These are phyloP conservation scores for Cercospora zeae-maydis DNA, from an alignment of 2,329 filamentous ascomycete genomes.

Conservation along the genomic window DNA sequence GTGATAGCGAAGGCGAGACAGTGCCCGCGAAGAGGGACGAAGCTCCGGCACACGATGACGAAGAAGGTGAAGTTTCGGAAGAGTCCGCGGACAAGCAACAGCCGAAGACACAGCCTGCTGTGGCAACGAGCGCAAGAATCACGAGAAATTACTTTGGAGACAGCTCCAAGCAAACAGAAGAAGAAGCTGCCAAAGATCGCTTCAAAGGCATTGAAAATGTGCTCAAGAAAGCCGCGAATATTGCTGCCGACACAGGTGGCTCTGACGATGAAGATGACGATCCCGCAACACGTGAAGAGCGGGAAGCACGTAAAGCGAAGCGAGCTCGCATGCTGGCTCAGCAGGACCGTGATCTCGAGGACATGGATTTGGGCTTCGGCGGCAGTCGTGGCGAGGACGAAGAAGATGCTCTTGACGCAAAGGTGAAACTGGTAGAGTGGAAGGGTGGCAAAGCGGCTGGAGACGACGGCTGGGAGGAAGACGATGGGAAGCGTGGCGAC, in stretches of 20 bases:
- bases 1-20: slow-evolving; percentile 37
- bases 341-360: slow-evolving; percentile 77
- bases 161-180: slow-evolving; percentile 10
- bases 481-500: slow-evolving; percentile 63
- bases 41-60: not conserved
- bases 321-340: slow-evolving; percentile 63
- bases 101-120: not conserved
- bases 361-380: slow-evolving; percentile 93
- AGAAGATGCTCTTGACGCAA: slow-evolving; percentile 59
- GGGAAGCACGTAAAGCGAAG: slow-evolving; percentile 63
- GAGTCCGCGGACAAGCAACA: not conserved
- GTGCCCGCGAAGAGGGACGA: slow-evolving; percentile 5
- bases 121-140: slow-evolving; percentile 1
- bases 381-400: slow-evolving; percentile 83
- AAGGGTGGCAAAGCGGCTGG: slow-evolving; percentile 51
- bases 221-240: slow-evolving; percentile 67
- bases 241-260: slow-evolving; percentile 46
- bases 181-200: slow-evolving; percentile 23
- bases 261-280: slow-evolving; percentile 45
- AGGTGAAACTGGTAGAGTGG: slow-evolving; percentile 67
- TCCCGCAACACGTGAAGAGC: slow-evolving; percentile 46
- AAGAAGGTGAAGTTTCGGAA: not conserved
- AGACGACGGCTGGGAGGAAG: slow-evolving; percentile 46
- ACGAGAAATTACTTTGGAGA: slow-evolving; percentile 40
- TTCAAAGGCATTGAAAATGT: slow-evolving; percentile 34